phyloP scores from a whole-genome alignment of 805 yeast genomes.

The Wilhelminamyces savonicus region DNA sequence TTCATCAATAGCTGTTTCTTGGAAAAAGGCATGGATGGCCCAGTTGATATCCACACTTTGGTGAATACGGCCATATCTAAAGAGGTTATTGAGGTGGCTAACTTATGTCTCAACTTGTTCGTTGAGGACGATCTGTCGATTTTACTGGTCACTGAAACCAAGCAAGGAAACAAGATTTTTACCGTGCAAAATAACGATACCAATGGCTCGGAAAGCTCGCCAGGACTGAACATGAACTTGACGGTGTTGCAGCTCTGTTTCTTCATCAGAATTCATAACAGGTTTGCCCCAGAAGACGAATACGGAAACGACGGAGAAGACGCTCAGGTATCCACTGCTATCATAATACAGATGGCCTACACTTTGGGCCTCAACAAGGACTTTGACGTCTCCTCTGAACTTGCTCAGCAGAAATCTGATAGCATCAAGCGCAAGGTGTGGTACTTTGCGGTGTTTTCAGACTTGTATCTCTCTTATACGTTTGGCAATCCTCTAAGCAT shows the following conservation, averaged over 20 bases:
- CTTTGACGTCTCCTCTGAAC: no score
- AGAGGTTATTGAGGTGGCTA: slow-evolving; percentile 9
- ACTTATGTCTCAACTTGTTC: slow-evolving; percentile 7
- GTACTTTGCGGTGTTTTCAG: slow-evolving; percentile 10
- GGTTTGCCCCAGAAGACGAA: slow-evolving; percentile 12
- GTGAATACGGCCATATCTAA: slow-evolving; percentile 10
- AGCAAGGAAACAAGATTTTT: no score
- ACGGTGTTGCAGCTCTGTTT: slow-evolving; percentile 9
- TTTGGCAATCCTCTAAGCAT: slow-evolving; percentile 9
- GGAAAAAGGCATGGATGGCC: no score
- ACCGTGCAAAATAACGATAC: no score
- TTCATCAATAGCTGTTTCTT: no score
- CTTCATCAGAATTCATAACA: slow-evolving; percentile 9
- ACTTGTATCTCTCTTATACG: slow-evolving; percentile 5
- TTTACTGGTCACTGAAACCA: no score
- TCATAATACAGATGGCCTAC: slow-evolving; percentile 11
- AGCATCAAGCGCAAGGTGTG: slow-evolving; percentile 15
- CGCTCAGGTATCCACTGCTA: slow-evolving; percentile 8
- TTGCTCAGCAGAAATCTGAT: slow-evolving; percentile 1
- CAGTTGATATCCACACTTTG: slow-evolving; percentile 2
- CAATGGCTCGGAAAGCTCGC: no score
- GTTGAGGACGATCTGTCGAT: slow-evolving; percentile 4
- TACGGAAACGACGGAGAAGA: slow-evolving; percentile 12
- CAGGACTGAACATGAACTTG: no score
- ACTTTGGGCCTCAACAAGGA: slow-evolving; percentile 12